Base-by-base conservation (phyloP, 495 filamentous ascomycete species). In the Penicillium soppii region DNA sequence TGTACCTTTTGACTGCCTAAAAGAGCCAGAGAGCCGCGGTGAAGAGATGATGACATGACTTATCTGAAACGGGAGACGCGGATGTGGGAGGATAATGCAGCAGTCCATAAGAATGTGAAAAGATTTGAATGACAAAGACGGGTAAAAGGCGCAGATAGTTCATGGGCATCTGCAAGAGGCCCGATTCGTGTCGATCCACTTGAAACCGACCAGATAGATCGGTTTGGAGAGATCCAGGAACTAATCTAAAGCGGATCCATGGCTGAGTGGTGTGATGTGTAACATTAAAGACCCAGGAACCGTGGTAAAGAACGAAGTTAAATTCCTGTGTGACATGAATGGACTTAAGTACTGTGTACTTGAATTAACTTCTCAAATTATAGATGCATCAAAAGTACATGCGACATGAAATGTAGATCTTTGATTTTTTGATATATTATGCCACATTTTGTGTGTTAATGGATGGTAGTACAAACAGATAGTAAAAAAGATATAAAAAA, bases 241-340 rank as follows among this genome's bases (percentile, higher is more conserved):
- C 36, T 20, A 29, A 35, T 54, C 17, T 29, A 29, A 39, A 47
- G 39, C 27, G 43, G 49, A 19, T 43, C n/a, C n/a, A n/a, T n/a
- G n/a, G n/a, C 47, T 17, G n/a, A 32, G 37, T 40, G 23, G 43
- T 57, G 62, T 66, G 62, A 66, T 66, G 49, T 66, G 60, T 66
- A 66, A 63, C 47, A 63, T 63, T 57, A 15, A 12, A 2, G n/a
- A 7, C 7, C 39, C 27, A 57, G 40, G 53, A 56, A 54, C 56
- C 45, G 25, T 46, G 51, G 50, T 51, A 51, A 37, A 19, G 15
- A 38, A 12, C 7, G 22, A 27, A 56, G 43, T 41, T n/a, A 27
- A 13, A 21, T 12, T 20, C 21, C 7, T 20, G 27, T 29, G 13
- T 32, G 30, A 26, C 13, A 35, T 15, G 29, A 17, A 1, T 15